Conservation (phyloP, 2,329 filamentous ascomycete species). For the Fusarium continuum region DNA sequence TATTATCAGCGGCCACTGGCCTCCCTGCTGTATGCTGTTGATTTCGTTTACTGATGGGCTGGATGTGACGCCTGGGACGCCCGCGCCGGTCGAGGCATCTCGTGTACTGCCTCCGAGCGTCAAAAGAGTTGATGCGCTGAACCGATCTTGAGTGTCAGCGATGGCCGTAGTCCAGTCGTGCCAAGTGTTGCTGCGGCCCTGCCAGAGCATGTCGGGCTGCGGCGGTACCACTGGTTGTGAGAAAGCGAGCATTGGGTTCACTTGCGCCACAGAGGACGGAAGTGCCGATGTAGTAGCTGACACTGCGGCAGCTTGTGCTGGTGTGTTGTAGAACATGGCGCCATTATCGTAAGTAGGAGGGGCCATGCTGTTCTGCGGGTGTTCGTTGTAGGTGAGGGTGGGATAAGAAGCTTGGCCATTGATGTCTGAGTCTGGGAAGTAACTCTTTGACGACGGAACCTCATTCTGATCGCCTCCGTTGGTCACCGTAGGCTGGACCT, state of each 20-base stretch:
- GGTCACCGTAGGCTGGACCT: conserved; percentile 10
- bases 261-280: conserved; percentile 38
- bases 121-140: conserved; percentile 59
- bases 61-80: conserved; percentile 24
- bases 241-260: conserved; percentile 53
- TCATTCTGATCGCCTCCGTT: conserved; percentile 31
- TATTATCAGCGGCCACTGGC: conserved; percentile 47
- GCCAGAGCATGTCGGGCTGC: conserved; percentile 48
- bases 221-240: conserved; percentile 49
- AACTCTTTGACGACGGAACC: conserved; percentile 42
- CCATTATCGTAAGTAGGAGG: conserved; percentile 42
- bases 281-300: conserved; percentile 37
- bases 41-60: conserved; percentile 40
- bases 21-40: conserved; percentile 41
- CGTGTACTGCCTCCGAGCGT: conserved; percentile 52
- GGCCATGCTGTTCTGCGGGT: conserved; percentile 36
- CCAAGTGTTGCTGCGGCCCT: conserved; percentile 57
- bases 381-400: conserved; percentile 45
- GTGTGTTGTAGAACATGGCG: conserved; percentile 44
- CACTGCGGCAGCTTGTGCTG: conserved; percentile 34
- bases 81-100: conserved; percentile 24
- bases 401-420: conserved; percentile 45
- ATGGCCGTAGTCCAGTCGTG: conserved; percentile 65
- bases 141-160: conserved; percentile 59
- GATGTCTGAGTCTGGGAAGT: conserved; percentile 43